Percentiles rank a stretch among this genome's conserved stretches.
Evolutionary conservation across 2,329 filamentous ascomycete genomes (phyloP).

Genomic region (Fusarium musae): DNA sequence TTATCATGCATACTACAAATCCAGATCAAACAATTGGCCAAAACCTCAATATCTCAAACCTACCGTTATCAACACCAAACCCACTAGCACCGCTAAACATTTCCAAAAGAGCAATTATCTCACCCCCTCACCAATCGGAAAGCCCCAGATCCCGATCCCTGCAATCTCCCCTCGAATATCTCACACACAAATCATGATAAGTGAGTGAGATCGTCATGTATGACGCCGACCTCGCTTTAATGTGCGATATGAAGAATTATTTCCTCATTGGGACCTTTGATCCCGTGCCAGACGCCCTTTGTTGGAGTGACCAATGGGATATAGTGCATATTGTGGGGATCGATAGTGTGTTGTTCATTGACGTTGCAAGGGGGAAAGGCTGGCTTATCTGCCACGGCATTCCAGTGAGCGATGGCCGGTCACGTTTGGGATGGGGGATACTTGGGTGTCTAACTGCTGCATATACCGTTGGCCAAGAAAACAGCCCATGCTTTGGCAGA

Average conservation of each 20-base stretch:
- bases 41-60: background rate
- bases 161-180: background rate
- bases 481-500: rapidly evolving
- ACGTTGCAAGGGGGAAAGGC: background rate
- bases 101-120: slow-evolving; percentile 21
- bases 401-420: background rate
- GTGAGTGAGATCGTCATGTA: background rate
- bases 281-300: slow-evolving; percentile 10
- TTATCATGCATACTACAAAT: background rate
- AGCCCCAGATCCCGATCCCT: slow-evolving; percentile 20
- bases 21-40: background rate
- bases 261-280: slow-evolving; percentile 7
- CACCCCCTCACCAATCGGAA: slow-evolving; percentile 13
- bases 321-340: background rate
- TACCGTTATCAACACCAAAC: background rate
- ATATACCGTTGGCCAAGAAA: background rate
- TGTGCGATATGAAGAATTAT: slow-evolving; percentile 21
- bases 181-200: background rate
- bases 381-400: background rate
- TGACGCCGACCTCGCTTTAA: slow-evolving; percentile 17
- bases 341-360: background rate
- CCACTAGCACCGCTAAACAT: background rate
- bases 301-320: background rate
- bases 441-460: background rate
- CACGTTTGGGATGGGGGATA: background rate